Base-by-base conservation (phyloP, 805 yeast species). In the Kodamaea jinghongensis region DNA sequence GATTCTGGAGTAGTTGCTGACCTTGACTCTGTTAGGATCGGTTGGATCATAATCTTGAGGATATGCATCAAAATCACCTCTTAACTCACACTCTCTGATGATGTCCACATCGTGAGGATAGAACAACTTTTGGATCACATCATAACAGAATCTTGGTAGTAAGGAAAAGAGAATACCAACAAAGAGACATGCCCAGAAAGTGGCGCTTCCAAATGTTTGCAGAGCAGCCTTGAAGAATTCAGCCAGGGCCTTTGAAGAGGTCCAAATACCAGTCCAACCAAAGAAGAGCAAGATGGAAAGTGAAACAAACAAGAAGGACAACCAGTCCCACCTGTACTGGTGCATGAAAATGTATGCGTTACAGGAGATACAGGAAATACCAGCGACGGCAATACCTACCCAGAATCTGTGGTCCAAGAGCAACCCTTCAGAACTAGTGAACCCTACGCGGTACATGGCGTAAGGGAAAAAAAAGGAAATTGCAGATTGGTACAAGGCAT, bases 251-350 rank as follows among this genome's bases (percentile, higher is more conserved):
- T 62, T 45, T 17, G 73, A 58, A 3, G 78, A 61, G 22, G 88
- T 75, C 83, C 90, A 86, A 15, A 80, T 76, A n/a, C 91, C 90
- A 3, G 86, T 77, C 95, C 95, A 86, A 55, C 79, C 75, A 50
- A 73, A 83, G 12, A 84, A 69, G 31, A 84, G 48, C 45, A 81
- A 55, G 38, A 71, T 70, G 10, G 88, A 80, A 33, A 86, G 54
- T 1, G 72, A 62, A 41, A 67, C 63, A 44, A 83, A 71, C 16
- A 79, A 53, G 17, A 73, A 37, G 13, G 85, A 70, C 16, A 86
- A 54, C 81, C 84, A 79, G 61, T 86, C 95, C 95, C 95, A 86
- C 47, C 89, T 64, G 45, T 71, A 72, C 62, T 83, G 90, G 52
- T 79, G 83, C 43, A 81, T 58, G 49, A 85, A 52, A 23, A 86